Conservation (phyloP, 2,329 filamentous ascomycete species). For the Onygenales sp. region DNA sequence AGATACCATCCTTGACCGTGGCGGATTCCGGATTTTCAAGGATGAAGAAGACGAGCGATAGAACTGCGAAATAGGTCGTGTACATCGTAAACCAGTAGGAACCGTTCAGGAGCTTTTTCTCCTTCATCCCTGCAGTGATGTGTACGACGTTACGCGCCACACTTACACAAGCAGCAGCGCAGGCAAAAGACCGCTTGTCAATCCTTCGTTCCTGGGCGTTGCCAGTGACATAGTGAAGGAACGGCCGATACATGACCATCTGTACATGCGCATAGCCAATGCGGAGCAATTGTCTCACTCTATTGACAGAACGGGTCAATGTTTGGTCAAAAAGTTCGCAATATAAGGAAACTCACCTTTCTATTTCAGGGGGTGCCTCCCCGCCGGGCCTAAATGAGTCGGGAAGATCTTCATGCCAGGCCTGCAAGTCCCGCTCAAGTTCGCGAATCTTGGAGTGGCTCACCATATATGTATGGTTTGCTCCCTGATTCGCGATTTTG, state of each 20-base stretch:
- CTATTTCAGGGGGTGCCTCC: conserved; percentile 63
- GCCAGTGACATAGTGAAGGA: conserved; percentile 53
- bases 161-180: conserved; percentile 56
- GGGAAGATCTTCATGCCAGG: conserved; percentile 60
- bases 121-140: conserved; percentile 56
- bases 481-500: conserved; percentile 38
- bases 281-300: conserved; percentile 51
- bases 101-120: conserved; percentile 49
- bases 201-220: conserved; percentile 41
- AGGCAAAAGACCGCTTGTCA: conserved; percentile 55
- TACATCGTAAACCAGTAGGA: conserved; percentile 63
- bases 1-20: conserved; percentile 58
- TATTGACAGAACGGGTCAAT: conserved; percentile 16
- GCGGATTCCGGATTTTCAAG: conserved; percentile 54
- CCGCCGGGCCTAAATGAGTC: conserved; percentile 68
- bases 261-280: conserved; percentile 57
- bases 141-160: conserved; percentile 59
- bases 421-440: conserved; percentile 53
- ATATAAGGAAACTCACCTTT: conserved; percentile 51
- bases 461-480: conserved; percentile 51
- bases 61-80: conserved; percentile 57
- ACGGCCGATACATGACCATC: conserved; percentile 56
- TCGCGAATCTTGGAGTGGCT: conserved; percentile 56
- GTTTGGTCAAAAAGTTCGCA: conserved; percentile 1
- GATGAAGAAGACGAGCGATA: conserved; percentile 55